Percentiles rank a stretch among this genome's conserved stretches.
Evolutionary conservation across 768 basidiomycete genomes (phyloP).

Genomic region (Dentipellis fragilis): DNA sequence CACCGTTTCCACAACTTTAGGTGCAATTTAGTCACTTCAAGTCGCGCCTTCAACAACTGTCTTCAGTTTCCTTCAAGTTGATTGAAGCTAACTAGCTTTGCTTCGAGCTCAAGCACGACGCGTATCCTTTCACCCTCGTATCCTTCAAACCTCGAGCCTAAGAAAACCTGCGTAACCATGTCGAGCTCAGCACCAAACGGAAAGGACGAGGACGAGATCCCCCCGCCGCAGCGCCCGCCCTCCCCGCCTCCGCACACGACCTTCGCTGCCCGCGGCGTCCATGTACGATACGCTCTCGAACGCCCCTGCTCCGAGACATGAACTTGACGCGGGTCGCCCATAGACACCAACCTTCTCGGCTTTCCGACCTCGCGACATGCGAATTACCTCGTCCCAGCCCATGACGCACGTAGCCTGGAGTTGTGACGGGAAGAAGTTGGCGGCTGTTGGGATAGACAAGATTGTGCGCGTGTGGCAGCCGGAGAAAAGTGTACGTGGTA

Average conservation of each 20-base stretch:
- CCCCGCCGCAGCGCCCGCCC: slow-evolving; percentile 1
- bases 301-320: background rate
- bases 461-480: slow-evolving; percentile 68
- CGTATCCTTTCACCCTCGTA: background rate
- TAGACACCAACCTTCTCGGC: slow-evolving; percentile 74
- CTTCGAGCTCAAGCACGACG: background rate
- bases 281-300: slow-evolving; percentile 39
- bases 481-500: slow-evolving; percentile 56
- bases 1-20: no score
- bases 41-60: no score
- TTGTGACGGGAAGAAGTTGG: slow-evolving; percentile 73
- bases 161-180: background rate
- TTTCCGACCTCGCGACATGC: slow-evolving; percentile 68
- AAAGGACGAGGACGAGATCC: slow-evolving; percentile 3
- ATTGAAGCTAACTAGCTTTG: background rate
- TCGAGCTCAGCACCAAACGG: background rate
- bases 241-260: slow-evolving; percentile 17
- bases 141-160: background rate
- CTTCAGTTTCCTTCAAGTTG: background rate
- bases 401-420: slow-evolving; percentile 80
- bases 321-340: slow-evolving; percentile 4
- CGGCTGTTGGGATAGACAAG: slow-evolving; percentile 77
- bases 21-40: no score
- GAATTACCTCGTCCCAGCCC: slow-evolving; percentile 48
- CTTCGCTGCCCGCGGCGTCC: slow-evolving; percentile 59